Percentiles rank a stretch among this genome's conserved stretches.
These are phyloP conservation scores for Wickerhamomyces ciferrii DNA, from an alignment of 805 yeast species.

Conservation along the genomic window DNA sequence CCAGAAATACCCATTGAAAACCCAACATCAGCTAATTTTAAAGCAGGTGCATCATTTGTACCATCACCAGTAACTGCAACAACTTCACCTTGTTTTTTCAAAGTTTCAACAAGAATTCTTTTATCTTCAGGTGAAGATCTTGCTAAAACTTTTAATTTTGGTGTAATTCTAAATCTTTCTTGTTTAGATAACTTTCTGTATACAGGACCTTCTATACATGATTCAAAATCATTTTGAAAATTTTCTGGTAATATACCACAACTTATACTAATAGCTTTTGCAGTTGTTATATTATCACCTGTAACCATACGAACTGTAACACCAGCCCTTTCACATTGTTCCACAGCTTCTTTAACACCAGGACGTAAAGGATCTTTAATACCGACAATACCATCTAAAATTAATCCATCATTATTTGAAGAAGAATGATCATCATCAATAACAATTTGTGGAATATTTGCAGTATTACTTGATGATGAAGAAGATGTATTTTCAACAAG, in stretches of 20 bases:
- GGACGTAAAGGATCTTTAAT: constrained; percentile 91
- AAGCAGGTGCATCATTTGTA: constrained; percentile 97
- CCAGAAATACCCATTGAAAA: constrained; percentile 99
- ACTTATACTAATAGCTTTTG: constrained; percentile 80
- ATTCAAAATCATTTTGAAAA: constrained; percentile 43
- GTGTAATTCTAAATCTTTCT: constrained; percentile 59
- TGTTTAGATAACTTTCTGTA: constrained; percentile 62
- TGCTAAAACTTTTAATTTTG: constrained; percentile 78
- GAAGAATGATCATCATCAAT: constrained; percentile 16
- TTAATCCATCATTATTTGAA: constrained; percentile 28
- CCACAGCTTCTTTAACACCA: constrained; percentile 88
- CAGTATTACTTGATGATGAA: neutral
- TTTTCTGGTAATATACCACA: constrained; percentile 66
- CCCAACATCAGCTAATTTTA: constrained; percentile 95
- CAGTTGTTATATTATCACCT: constrained; percentile 91
- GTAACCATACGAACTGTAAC: constrained; percentile 97
- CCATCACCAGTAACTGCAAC: constrained; percentile 99
- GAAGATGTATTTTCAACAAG: constrained; percentile 12
- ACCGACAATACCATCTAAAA: constrained; percentile 77
- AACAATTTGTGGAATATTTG: constrained; percentile 23
- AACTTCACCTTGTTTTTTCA: constrained; percentile 79
- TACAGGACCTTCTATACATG: constrained; percentile 89
- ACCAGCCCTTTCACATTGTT: constrained; percentile 83
- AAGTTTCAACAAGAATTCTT: constrained; percentile 74
- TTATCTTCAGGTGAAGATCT: constrained; percentile 97